These are phyloP conservation scores for Xylariaceae sp. DNA, from an alignment of 2,329 filamentous ascomycete species.

Conservation along the genomic window DNA sequence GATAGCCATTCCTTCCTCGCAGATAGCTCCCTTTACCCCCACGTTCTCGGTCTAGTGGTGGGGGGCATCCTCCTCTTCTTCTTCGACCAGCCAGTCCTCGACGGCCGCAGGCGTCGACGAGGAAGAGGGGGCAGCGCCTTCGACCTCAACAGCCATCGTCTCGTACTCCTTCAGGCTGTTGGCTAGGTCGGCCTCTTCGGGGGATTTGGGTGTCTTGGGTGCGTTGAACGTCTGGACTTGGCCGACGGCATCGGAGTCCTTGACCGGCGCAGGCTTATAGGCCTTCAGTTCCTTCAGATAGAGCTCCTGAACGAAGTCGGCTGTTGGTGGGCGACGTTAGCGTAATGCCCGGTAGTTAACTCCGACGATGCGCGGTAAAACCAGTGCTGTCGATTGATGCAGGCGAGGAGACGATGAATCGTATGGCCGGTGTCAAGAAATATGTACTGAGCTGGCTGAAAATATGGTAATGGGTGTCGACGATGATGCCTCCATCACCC, in stretches of 20 bases:
- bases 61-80: conserved; percentile 53
- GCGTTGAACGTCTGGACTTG: conserved; percentile 86
- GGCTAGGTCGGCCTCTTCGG: conserved; percentile 92
- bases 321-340: conserved; percentile 49
- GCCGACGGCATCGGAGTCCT: conserved; percentile 84
- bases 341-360: not conserved
- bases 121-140: conserved; percentile 75
- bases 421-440: not conserved
- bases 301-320: conserved; percentile 96
- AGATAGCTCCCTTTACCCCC: not conserved
- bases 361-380: not conserved
- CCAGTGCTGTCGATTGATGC: not conserved
- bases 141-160: conserved; percentile 88
- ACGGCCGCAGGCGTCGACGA: conserved; percentile 60
- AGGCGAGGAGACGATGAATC: not conserved
- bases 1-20: not conserved
- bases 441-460: not conserved
- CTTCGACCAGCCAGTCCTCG: conserved; percentile 77
- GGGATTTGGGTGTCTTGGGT: conserved; percentile 81
- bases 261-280: conserved; percentile 86
- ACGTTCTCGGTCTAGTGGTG: conserved; percentile 47
- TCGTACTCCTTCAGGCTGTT: conserved; percentile 94
- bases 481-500: not conserved
- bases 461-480: not conserved
- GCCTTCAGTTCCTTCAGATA: conserved; percentile 95